A percentile compares a stretch with the other conserved stretches of the same genome.
Evolutionary conservation across 768 basidiomycete species (phyloP).

Genomic region (Clitopilus hobsonii): DNA sequence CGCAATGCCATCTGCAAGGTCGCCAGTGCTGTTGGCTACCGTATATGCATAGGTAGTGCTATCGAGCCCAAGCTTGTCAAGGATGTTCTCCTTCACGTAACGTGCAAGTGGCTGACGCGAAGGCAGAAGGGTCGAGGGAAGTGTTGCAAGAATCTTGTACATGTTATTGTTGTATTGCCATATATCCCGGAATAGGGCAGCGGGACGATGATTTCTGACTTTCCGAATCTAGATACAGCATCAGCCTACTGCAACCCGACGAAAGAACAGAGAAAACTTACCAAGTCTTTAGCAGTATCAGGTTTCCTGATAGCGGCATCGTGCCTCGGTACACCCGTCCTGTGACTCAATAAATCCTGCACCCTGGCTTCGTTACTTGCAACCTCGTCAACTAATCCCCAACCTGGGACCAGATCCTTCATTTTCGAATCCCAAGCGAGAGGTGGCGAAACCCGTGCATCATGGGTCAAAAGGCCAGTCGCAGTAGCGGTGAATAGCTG

Average conservation of each 20-base stretch:
- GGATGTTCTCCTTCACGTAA: slow-evolving; percentile 23
- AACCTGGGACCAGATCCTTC: slow-evolving; percentile 18
- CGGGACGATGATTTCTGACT: slow-evolving; percentile 16
- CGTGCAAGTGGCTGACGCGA: slow-evolving; percentile 12
- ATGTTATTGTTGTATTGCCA: slow-evolving; percentile 22
- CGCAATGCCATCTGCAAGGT: slow-evolving; percentile 17
- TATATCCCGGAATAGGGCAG: slow-evolving; percentile 18
- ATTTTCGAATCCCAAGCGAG: slow-evolving; percentile 24
- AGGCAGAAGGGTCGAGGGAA: slow-evolving; percentile 15
- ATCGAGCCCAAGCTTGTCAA: slow-evolving; percentile 20
- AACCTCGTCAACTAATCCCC: slow-evolving; percentile 18
- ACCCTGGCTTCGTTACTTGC: slow-evolving; percentile 18
- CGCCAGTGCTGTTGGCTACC: slow-evolving; percentile 18
- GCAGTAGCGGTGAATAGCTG: slow-evolving; percentile 17
- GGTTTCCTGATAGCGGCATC: slow-evolving; percentile 9
- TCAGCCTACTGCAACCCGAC: not conserved
- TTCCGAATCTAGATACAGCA: slow-evolving; percentile 9
- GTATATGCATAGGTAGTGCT: slow-evolving; percentile 22
- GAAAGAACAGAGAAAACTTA: slow-evolving; percentile 1
- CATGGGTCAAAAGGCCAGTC: slow-evolving; percentile 18
- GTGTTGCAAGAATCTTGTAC: slow-evolving; percentile 18
- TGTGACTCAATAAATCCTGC: slow-evolving; percentile 17
- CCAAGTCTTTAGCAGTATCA: slow-evolving; percentile 10
- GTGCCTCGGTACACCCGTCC: slow-evolving; percentile 15
- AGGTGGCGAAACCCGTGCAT: slow-evolving; percentile 14